These are phyloP conservation scores for Cinchona pubescens DNA, from an alignment of 257 asterid genomes.

Conservation along the genomic window DNA sequence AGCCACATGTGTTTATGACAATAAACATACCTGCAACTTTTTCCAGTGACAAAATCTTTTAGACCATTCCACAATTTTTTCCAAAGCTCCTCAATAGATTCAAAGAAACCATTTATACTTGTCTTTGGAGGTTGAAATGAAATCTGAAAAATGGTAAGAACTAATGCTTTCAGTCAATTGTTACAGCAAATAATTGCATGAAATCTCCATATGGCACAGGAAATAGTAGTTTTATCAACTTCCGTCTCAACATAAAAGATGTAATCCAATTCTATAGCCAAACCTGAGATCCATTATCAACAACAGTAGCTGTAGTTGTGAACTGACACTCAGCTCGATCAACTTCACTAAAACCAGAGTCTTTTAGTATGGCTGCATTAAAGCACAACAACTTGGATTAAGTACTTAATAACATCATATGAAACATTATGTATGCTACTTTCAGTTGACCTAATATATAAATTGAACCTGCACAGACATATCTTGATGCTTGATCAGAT, in stretches of 20 bases:
- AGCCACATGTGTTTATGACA: not conserved
- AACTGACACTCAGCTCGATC: slow-evolving; percentile 96
- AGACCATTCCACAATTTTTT: slow-evolving; percentile 52
- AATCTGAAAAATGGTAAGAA: slow-evolving; percentile 40
- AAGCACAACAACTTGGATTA: slow-evolving; percentile 16
- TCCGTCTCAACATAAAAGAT: not conserved
- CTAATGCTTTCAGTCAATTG: slow-evolving; percentile 4
- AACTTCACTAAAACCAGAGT: slow-evolving; percentile 83
- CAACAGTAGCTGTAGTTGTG: slow-evolving; percentile 81
- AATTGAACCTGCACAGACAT: slow-evolving; percentile 66
- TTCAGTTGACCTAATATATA: not conserved
- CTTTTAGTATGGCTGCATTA: slow-evolving; percentile 86
- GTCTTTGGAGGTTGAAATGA: slow-evolving; percentile 84
- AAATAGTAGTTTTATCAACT: not conserved
- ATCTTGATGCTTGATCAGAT: slow-evolving; percentile 89
- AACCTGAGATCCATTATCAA: slow-evolving; percentile 98
- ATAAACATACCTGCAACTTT: slow-evolving; percentile 69
- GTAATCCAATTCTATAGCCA: not conserved
- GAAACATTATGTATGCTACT: not conserved
- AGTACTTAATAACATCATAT: not conserved
- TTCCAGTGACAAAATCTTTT: slow-evolving; percentile 68
- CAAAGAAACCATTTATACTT: slow-evolving; percentile 65
- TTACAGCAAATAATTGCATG: not conserved
- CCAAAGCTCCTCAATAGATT: slow-evolving; percentile 73
- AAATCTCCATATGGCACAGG: no score